Evolutionary conservation across 2,329 filamentous ascomycete species (phyloP).

Genomic region (Exophiala oligosperma): DNA sequence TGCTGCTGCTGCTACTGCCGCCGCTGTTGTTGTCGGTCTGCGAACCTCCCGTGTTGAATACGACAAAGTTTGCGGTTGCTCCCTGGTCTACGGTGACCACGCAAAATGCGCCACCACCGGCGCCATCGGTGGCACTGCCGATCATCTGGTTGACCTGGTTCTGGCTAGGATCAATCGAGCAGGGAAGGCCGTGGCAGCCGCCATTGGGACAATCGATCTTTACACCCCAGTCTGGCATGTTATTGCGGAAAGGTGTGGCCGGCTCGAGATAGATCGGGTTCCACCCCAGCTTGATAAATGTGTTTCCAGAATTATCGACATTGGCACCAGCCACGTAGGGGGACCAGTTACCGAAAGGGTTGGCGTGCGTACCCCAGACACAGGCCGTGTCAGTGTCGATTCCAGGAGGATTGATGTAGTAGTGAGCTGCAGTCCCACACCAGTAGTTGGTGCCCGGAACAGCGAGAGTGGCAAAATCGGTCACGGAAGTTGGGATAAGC

Average conservation of each 20-base stretch:
- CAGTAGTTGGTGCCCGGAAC: slow-evolving; percentile 72
- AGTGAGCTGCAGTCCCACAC: slow-evolving; percentile 72
- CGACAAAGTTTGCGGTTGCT: slow-evolving; percentile 65
- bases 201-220: slow-evolving; percentile 67
- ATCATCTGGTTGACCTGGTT: slow-evolving; percentile 59
- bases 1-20: neutral
- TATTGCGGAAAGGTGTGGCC: slow-evolving; percentile 53
- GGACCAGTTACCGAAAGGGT: slow-evolving; percentile 72
- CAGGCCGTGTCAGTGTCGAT: slow-evolving; percentile 61
- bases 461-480: slow-evolving; percentile 57
- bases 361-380: slow-evolving; percentile 65
- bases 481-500: slow-evolving; percentile 74
- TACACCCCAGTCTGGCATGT: slow-evolving; percentile 65
- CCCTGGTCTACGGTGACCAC: slow-evolving; percentile 74
- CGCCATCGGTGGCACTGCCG: slow-evolving; percentile 60
- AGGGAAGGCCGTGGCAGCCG: slow-evolving; percentile 72
- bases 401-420: slow-evolving; percentile 77
- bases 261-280: slow-evolving; percentile 70
- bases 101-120: slow-evolving; percentile 70
- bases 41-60: slow-evolving; percentile 51
- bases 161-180: slow-evolving; percentile 64
- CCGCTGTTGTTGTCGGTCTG: slow-evolving; percentile 29
- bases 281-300: slow-evolving; percentile 74
- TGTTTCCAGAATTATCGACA: slow-evolving; percentile 62
- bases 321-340: slow-evolving; percentile 77